phyloP scores from a whole-genome alignment of 768 basidiomycete genomes.

The Lentinula boryana region DNA sequence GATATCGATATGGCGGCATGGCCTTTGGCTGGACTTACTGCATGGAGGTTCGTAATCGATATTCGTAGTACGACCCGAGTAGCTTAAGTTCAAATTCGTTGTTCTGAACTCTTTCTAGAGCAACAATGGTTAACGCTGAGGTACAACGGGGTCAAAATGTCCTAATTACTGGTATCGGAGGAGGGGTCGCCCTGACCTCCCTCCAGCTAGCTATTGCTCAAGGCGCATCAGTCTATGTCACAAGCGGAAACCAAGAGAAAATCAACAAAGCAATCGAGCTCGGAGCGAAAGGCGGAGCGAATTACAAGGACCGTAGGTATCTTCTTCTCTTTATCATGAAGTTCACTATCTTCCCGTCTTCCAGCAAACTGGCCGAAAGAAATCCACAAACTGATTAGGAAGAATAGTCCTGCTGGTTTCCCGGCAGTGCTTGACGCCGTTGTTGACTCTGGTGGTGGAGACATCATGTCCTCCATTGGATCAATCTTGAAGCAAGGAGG shows the following conservation, averaged over 20 bases:
- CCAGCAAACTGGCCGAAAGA: conserved; percentile 48
- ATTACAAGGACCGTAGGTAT: conserved; percentile 55
- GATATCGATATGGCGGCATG: conserved; percentile 70
- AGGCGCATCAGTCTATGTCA: conserved; percentile 79
- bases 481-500: conserved; percentile 53
- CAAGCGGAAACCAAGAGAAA: conserved; percentile 66
- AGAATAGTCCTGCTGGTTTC: conserved; percentile 19
- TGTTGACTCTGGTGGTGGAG: conserved; percentile 66
- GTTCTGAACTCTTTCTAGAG: conserved; percentile 33
- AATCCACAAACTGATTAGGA: conserved; percentile 36
- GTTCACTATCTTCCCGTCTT: not conserved
- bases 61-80: not conserved
- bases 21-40: conserved; percentile 74
- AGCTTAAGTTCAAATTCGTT: not conserved
- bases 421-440: conserved; percentile 44
- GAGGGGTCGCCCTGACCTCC: conserved; percentile 75
- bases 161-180: conserved; percentile 78
- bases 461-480: conserved; percentile 46
- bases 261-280: conserved; percentile 57
- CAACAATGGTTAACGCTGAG: conserved; percentile 56
- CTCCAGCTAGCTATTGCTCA: conserved; percentile 71
- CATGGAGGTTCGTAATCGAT: conserved; percentile 60
- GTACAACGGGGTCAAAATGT: conserved; percentile 64
- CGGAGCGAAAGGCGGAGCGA: conserved; percentile 74
- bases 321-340: not conserved